These are phyloP conservation scores for Eucalyptus decipiens DNA, from an alignment of 345 rosid species.

Conservation along the genomic window DNA sequence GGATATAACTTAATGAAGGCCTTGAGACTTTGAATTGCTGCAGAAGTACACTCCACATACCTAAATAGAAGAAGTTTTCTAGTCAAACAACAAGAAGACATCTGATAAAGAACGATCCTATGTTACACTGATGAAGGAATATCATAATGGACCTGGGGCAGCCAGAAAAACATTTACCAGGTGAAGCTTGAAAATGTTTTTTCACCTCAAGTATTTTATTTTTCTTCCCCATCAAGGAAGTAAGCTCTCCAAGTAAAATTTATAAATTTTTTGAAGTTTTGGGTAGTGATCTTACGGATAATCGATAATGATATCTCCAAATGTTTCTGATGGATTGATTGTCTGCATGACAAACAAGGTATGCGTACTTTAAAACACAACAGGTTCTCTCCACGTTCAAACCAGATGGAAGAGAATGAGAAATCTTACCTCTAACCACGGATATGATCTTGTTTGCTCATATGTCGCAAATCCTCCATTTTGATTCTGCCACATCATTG, in stretches of 20 bases:
- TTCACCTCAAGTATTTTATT: neutral
- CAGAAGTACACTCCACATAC: constrained; percentile 77
- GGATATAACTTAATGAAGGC: constrained; percentile 18
- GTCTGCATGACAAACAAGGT: constrained; percentile 10
- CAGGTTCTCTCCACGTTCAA: neutral
- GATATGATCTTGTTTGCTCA: constrained; percentile 64
- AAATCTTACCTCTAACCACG: constrained; percentile 47
- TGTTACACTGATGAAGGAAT: neutral
- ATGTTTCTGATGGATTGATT: constrained; percentile 53
- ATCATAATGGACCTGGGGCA: neutral
- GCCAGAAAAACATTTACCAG: neutral
- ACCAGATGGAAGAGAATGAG: neutral
- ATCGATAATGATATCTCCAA: constrained; percentile 61
- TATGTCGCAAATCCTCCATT: constrained; percentile 72
- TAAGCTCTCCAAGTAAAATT: neutral
- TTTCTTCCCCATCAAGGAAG: neutral
- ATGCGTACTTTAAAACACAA: neutral
- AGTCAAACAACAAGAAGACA: neutral
- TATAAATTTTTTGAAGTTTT: neutral
- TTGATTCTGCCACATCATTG: constrained; percentile 15
- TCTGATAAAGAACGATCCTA: neutral
- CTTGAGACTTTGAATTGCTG: constrained; percentile 50
- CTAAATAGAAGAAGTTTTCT: neutral
- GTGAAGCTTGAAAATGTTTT: neutral
- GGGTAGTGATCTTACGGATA: constrained; percentile 35